These are phyloP conservation scores for Pseudocercospora pini-densiflorae DNA, from an alignment of 2,329 filamentous ascomycete species.

Conservation along the genomic window DNA sequence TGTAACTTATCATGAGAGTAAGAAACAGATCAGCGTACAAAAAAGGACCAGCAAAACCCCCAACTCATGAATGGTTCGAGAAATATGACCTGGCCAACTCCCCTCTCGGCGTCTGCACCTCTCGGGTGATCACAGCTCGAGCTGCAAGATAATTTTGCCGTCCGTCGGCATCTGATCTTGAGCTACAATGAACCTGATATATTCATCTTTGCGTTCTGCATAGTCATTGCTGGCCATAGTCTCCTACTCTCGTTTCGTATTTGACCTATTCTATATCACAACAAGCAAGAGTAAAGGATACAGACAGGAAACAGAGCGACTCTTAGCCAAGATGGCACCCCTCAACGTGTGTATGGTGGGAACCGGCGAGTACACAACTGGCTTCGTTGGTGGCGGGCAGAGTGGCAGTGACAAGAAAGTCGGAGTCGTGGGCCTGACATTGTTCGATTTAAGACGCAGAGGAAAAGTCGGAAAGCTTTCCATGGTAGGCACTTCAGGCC, in stretches of 20 bases:
- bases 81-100: not conserved
- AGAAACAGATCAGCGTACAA: no score
- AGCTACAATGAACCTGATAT: conserved; percentile 1
- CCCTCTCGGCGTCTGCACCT: conserved; percentile 14
- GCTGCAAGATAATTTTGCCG: conserved; percentile 14
- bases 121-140: conserved; percentile 1
- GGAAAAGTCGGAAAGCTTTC: conserved; percentile 84
- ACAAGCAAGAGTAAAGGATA: not conserved
- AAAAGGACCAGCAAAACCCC: no score
- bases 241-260: not conserved
- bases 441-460: conserved; percentile 85
- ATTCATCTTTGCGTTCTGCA: not conserved
- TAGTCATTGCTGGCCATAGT: not conserved
- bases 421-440: conserved; percentile 85
- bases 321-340: conserved; percentile 47
- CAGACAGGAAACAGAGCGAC: not conserved
- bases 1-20: not conserved
- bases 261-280: not conserved
- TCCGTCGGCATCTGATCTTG: conserved; percentile 15
- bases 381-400: conserved; percentile 82
- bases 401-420: conserved; percentile 95
- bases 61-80: no score
- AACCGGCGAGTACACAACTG: conserved; percentile 96
- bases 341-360: conserved; percentile 66
- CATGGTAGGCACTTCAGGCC: conserved; percentile 89